A percentile compares a stretch with the other conserved stretches of the same genome.
These are phyloP conservation scores for Avena sativa DNA, from an alignment of 176 grass and related monocot species.

Conservation along the genomic window DNA sequence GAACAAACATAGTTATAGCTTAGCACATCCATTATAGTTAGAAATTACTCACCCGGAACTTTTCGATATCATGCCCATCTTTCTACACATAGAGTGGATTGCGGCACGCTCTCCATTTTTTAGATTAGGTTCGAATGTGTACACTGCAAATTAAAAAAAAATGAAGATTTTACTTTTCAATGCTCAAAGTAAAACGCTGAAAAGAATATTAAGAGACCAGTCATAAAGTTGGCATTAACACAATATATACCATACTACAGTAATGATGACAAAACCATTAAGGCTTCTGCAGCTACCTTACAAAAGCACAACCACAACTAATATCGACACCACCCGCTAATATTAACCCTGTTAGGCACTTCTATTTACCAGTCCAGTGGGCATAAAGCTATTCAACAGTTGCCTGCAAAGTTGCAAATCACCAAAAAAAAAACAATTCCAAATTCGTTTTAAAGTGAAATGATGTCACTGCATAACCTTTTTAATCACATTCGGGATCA, in stretches of 20 bases:
- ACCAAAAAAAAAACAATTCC: background rate
- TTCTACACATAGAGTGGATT: constrained; percentile 75
- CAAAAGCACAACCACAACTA: background rate
- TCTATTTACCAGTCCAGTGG: background rate
- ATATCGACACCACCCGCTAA: background rate
- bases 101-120: constrained; percentile 67
- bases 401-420: constrained; percentile 15
- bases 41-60: constrained; percentile 83
- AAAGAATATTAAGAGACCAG: constrained; percentile 3
- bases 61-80: constrained; percentile 88
- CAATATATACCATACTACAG: background rate
- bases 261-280: constrained; percentile 7
- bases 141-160: constrained; percentile 58
- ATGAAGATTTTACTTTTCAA: constrained; percentile 32
- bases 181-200: constrained; percentile 27
- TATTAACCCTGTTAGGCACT: constrained; percentile 7
- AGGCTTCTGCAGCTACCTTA: constrained; percentile 4
- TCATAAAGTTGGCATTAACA: background rate
- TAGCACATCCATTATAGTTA: constrained; percentile 22
- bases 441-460: background rate
- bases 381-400: background rate
- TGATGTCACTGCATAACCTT: background rate
- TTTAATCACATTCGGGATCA: constrained; percentile 22
- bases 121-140: constrained; percentile 73
- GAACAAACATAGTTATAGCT: constrained; percentile 21